Evolutionary conservation across 2,329 filamentous ascomycete species (phyloP), one percentile per base, ranked within the genome.

Genomic region (Phoma sp.): DNA sequence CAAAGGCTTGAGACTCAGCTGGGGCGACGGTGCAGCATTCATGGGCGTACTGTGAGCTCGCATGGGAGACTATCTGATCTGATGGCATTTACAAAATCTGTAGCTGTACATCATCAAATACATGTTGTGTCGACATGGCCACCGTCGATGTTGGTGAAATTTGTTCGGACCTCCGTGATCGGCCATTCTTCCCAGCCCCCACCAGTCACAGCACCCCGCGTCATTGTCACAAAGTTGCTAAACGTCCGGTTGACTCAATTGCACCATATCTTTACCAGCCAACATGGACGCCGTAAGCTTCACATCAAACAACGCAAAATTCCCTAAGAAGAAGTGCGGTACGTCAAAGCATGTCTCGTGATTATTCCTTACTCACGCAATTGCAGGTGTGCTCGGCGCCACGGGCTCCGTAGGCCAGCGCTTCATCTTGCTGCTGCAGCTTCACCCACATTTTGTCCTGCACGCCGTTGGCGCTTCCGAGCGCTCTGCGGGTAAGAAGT

Each of bases 351-450:
- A 85, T 74, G 31, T 27, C 31, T 31, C 27, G 2, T 9, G 24
- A 17, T 22, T 32, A 15, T 15, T 24, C 10, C 48, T 43, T 47
- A 38, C 63, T 69, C 35, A 69, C 51, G 38, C 27, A 44, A 45
- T 55, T 55, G 36, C 60, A 82, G 80, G 78, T 59, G 92, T 97
- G 54, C 85, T 97, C 52, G 93, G 94, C 68, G 91, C 89, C 77
- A 98, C 94, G 29, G 95, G 95, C 72, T 96, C 92, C 32, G 94
- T 98, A 13, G 94, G 94, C 68, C 92, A 96, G 79, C 88, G 95
- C 70, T 98, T 98, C 77, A 95, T 98, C 74, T 88, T 97, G 31
- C 86, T 98, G 47, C 88, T 98, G 60, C 88, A 91, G 39, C 84
- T 92, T 50, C 94, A 98, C 78, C 93, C 94, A 15, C 85, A 90